A percentile compares a stretch with the other conserved stretches of the same genome.
These are phyloP conservation scores for Bathelium albidoporum DNA, from an alignment of 495 filamentous ascomycete genomes.

Conservation along the genomic window DNA sequence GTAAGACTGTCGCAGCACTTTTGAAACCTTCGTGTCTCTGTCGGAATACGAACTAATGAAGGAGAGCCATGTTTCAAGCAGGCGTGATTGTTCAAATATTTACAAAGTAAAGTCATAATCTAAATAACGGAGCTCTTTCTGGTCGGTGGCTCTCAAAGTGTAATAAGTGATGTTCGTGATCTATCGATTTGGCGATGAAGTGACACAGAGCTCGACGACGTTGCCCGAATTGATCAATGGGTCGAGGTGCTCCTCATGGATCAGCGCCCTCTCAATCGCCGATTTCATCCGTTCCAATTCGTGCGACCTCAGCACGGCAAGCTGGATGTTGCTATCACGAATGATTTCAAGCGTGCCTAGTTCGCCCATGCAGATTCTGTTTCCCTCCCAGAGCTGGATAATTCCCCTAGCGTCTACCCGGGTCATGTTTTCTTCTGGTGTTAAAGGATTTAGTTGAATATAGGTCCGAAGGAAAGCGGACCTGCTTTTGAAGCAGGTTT, in stretches of 20 bases:
- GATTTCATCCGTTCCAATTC: neutral
- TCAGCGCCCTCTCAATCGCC: neutral
- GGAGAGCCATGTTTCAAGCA: too few relatives aligned
- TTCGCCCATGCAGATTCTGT: neutral
- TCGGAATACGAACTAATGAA: too few relatives aligned
- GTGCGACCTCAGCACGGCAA: neutral
- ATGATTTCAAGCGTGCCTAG: conserved; percentile 2
- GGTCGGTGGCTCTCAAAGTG: too few relatives aligned
- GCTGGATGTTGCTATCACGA: neutral
- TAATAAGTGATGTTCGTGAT: too few relatives aligned
- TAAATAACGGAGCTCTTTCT: too few relatives aligned
- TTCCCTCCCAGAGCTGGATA: neutral
- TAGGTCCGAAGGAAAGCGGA: neutral
- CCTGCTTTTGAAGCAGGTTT: neutral
- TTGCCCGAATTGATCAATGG: neutral
- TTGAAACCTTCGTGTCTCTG: too few relatives aligned
- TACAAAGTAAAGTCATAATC: too few relatives aligned
- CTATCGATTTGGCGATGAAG: neutral
- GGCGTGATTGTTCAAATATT: too few relatives aligned
- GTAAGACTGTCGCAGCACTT: too few relatives aligned
- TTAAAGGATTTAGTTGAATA: neutral
- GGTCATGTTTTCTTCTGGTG: neutral
- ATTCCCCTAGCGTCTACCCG: neutral
- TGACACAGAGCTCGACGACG: neutral
- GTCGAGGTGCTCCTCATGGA: neutral